A percentile compares a stretch with the other conserved stretches of the same genome.
Conservation (phyloP, 176 grass and related monocot species). For the Triticum dicoccoides region DNA sequence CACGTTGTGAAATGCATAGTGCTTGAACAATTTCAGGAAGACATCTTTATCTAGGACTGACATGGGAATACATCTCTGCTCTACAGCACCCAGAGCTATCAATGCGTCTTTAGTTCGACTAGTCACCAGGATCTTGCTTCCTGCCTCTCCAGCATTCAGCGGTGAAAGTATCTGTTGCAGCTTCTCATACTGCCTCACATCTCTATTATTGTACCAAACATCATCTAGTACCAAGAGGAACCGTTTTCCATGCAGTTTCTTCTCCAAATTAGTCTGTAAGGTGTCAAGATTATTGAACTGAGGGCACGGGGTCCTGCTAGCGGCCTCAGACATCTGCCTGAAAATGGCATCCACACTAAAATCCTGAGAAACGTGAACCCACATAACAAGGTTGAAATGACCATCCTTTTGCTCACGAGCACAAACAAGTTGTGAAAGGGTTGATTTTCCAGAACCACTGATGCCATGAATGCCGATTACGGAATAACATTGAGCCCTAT, state of each 20-base stretch:
- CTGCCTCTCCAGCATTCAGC: neutral
- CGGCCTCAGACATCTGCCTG: neutral
- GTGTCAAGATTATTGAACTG: neutral
- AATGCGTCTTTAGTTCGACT: conserved; percentile 8
- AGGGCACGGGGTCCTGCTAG: neutral
- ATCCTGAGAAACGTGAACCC: conserved; percentile 3
- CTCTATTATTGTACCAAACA: neutral
- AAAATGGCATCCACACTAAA: neutral
- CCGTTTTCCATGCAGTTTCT: neutral
- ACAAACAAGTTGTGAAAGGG: conserved; percentile 5
- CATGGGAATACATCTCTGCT: neutral
- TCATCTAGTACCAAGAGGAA: conserved; percentile 3
- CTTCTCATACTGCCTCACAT: neutral
- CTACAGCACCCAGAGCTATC: neutral
- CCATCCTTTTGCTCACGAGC: neutral
- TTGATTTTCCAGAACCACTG: neutral
- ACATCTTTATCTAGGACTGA: neutral
- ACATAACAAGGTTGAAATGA: neutral
- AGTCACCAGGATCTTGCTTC: neutral
- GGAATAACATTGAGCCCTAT: neutral
- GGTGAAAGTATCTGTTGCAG: neutral
- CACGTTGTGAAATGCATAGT: neutral
- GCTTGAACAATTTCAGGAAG: neutral
- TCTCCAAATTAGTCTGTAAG: neutral
- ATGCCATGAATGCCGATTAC: conserved; percentile 21